phyloP scores from a whole-genome alignment of 441 rosid genomes.

The Daphne laureola region DNA sequence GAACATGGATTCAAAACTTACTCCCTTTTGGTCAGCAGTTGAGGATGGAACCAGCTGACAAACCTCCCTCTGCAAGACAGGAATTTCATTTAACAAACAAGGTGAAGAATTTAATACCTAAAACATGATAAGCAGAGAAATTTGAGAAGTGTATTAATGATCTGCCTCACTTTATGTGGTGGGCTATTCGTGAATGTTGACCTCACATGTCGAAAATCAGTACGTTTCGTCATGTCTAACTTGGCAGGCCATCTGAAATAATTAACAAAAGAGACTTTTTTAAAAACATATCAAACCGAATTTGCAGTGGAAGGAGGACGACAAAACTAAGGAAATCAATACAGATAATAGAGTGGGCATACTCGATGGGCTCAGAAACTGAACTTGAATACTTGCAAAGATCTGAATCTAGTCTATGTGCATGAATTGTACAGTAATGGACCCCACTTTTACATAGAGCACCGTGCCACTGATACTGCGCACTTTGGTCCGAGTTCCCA shows the following conservation, averaged over 20 bases:
- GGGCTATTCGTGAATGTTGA: slow-evolving; percentile 70
- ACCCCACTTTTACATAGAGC: slow-evolving; percentile 79
- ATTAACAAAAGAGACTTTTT: slow-evolving; percentile 11
- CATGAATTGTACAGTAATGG: slow-evolving; percentile 75
- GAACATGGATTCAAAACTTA: slow-evolving; percentile 25
- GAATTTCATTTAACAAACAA: neutral
- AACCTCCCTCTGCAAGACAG: slow-evolving; percentile 79
- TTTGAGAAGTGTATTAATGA: neutral
- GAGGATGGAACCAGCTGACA: slow-evolving; percentile 76
- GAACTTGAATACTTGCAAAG: slow-evolving; percentile 65
- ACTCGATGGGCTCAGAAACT: slow-evolving; percentile 81
- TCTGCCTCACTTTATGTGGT: slow-evolving; percentile 62
- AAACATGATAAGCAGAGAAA: slow-evolving; percentile 5
- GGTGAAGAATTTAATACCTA: neutral
- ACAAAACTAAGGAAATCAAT: neutral
- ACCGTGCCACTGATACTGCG: slow-evolving; percentile 73
- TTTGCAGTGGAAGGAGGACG: no score
- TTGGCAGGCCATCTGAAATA: slow-evolving; percentile 84
- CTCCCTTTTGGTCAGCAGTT: slow-evolving; percentile 66
- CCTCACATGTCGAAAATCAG: slow-evolving; percentile 77
- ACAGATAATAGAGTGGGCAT: slow-evolving; percentile 23
- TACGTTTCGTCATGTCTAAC: slow-evolving; percentile 89
- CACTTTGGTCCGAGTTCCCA: slow-evolving; percentile 35
- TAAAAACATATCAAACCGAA: neutral
- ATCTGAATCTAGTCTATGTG: slow-evolving; percentile 61